A percentile compares a stretch with the other conserved stretches of the same genome.
phyloP scores from a whole-genome alignment of 345 rosid species.

The Brassica nigra region DNA sequence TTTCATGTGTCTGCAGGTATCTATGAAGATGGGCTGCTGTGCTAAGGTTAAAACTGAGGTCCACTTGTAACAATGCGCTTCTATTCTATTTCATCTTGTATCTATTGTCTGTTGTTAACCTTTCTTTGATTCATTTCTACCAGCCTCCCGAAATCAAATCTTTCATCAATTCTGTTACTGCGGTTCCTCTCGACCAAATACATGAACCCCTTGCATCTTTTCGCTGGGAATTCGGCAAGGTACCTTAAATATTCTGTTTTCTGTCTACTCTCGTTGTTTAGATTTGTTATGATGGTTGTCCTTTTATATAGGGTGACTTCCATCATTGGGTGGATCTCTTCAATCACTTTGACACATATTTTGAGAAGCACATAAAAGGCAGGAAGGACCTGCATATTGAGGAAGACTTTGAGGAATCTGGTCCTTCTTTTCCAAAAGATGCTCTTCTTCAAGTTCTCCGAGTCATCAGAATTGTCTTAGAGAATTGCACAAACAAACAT shows the following conservation, averaged over 20 bases:
- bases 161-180: constrained; percentile 68
- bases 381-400: constrained; percentile 87
- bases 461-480: constrained; percentile 85
- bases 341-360: constrained; percentile 87
- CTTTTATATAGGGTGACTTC: constrained; percentile 81
- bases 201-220: constrained; percentile 80
- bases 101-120: too few relatives aligned
- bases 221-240: constrained; percentile 95
- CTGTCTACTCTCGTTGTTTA: constrained; percentile 13
- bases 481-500: constrained; percentile 95
- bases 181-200: constrained; percentile 68
- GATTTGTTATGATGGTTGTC: constrained; percentile 17
- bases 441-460: constrained; percentile 92
- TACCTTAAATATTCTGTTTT: constrained; percentile 31
- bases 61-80: too few relatives aligned
- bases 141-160: constrained; percentile 94
- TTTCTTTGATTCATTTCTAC: constrained; percentile 15
- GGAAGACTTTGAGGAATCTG: constrained; percentile 68
- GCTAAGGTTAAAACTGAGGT: too few relatives aligned
- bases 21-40: too few relatives aligned
- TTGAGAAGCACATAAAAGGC: constrained; percentile 82
- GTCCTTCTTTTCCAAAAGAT: constrained; percentile 75
- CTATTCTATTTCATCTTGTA: too few relatives aligned
- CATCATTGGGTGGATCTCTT: constrained; percentile 99
- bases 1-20: too few relatives aligned